phyloP scores from a whole-genome alignment of 2,329 filamentous ascomycete genomes.

The Botrytis cinerea region DNA sequence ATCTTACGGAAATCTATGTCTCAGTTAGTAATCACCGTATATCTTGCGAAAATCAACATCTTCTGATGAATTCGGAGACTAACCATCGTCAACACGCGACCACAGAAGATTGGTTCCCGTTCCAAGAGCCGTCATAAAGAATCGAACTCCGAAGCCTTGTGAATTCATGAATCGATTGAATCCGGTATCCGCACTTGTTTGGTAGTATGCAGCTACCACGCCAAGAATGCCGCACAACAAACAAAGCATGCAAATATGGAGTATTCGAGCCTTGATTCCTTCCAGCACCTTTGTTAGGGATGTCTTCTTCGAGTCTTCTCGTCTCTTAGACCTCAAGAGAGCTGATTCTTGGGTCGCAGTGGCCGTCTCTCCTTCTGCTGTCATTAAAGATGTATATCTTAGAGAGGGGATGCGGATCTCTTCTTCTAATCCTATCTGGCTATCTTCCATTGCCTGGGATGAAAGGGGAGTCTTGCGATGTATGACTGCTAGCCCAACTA shows the following conservation, averaged over 20 bases:
- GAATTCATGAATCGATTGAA: constrained; percentile 47
- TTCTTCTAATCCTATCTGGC: too few relatives aligned
- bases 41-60: constrained; percentile 32
- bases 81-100: constrained; percentile 46
- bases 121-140: constrained; percentile 46
- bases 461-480: neutral
- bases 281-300: neutral
- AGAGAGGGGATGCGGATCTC: neutral
- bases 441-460: neutral
- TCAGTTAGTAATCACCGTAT: neutral
- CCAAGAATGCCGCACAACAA: neutral
- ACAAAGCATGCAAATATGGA: neutral
- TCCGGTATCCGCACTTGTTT: constrained; percentile 34
- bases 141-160: constrained; percentile 46
- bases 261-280: neutral
- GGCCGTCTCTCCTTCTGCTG: neutral
- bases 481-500: neutral
- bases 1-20: neutral
- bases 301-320: neutral
- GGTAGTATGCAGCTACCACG: constrained; percentile 2
- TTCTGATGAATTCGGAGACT: constrained; percentile 24
- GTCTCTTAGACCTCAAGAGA: neutral
- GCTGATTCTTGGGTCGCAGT: neutral
- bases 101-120: constrained; percentile 47
- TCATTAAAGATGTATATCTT: neutral